Base-by-base conservation (phyloP, 805 yeast species). In the Saturnispora besseyi region DNA sequence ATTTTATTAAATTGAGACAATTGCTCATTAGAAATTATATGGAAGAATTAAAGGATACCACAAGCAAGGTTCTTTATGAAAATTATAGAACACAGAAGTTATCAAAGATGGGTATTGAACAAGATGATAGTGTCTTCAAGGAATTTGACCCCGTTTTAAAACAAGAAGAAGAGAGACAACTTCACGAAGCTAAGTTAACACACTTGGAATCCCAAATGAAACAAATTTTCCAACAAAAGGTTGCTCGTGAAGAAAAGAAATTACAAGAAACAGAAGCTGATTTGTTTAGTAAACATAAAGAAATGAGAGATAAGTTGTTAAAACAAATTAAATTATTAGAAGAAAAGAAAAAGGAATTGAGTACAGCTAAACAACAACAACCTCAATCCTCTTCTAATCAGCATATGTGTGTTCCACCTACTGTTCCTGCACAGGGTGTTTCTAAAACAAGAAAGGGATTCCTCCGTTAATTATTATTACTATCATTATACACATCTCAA, bases 161-260 rank as follows among this genome's bases (percentile, higher is more conserved):
- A 71, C 95, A 88, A 69, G 95, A 85, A 68, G 98, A 93, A 70
- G 98, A 93, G 70, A 84, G 86, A 62, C 82, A 84, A 33, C 75
- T 87, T 63, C 98, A 93, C 66, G 96, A 88, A 71, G 95, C 95
- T 54, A 89, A 91, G 65, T 76, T 93, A 60, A 84, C 90, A 51
- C 88, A 87, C 73, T 79, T 93, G 84, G 98, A 93, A 72, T 79
- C 88, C 38, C 98, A 93, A 70, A 89, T 93, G 97, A 90, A 91
- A 72, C 76, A 82, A 28, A 96, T 93, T 50, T 93, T 93, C 81
- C 96, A 90, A 71, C 93, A 87, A 63, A 93, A 93, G 73, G 99
- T 93, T 31, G 74, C 84, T 52, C 96, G 90, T 70, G 95, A 93
- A 81, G 99, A 93, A 70, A 87, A 89, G 77, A 91, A 91, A 73